Evolutionary conservation across 2,329 filamentous ascomycete species (phyloP).

Genomic region (Harringtonia aguacate): DNA sequence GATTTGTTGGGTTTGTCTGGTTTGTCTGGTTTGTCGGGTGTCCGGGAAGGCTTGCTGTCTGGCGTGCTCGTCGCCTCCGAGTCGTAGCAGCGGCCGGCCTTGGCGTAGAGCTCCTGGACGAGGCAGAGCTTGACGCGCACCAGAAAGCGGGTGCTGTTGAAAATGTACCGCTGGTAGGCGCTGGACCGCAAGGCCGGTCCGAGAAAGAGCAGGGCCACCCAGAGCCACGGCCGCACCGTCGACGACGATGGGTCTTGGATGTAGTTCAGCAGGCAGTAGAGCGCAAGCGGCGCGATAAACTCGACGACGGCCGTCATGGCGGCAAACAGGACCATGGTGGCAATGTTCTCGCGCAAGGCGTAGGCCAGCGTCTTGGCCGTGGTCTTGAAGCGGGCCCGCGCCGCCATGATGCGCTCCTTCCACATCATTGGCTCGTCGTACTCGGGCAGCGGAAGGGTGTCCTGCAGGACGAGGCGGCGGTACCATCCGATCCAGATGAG

Average conservation of each 20-base stretch:
- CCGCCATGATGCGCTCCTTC: conserved; percentile 29
- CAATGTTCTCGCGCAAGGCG: conserved; percentile 30
- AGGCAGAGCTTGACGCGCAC: conserved; percentile 45
- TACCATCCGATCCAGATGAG: conserved; percentile 36
- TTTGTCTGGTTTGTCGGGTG: conserved; percentile 22
- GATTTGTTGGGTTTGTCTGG: not conserved
- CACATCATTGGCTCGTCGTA: conserved; percentile 43
- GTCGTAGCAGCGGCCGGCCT: conserved; percentile 20
- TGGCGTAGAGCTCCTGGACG: conserved; percentile 47
- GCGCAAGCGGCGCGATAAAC: conserved; percentile 39
- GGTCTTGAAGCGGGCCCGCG: conserved; percentile 29
- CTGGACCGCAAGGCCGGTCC: conserved; percentile 38
- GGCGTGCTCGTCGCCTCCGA: conserved; percentile 29
- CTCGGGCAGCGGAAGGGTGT: conserved; percentile 39
- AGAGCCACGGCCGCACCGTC: conserved; percentile 31
- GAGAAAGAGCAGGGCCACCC: conserved; percentile 37
- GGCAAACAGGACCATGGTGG: conserved; percentile 33
- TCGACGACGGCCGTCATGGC: conserved; percentile 29
- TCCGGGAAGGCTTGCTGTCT: too few species aligned
- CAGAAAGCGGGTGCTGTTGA: conserved; percentile 43
- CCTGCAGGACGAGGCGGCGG: conserved; percentile 32
- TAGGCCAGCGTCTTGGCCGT: conserved; percentile 34
- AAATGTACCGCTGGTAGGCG: conserved; percentile 45
- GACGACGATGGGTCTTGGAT: conserved; percentile 33
- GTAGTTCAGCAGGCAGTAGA: conserved; percentile 42